Conservation (phyloP, 2,329 filamentous ascomycete species). For the Exophiala calicioides region DNA sequence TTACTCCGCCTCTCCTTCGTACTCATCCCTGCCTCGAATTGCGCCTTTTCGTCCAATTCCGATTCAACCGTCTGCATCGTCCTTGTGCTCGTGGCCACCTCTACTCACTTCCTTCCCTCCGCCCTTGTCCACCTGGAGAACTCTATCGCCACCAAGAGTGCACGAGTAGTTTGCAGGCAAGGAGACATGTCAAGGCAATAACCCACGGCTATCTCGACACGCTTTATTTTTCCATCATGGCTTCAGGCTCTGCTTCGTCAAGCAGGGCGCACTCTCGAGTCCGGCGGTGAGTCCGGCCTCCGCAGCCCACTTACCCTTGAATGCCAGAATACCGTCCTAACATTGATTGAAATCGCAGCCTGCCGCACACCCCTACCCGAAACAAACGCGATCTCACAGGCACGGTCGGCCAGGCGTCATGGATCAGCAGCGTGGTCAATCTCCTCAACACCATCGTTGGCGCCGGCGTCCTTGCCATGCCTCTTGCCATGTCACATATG, state of each 20-base stretch:
- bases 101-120: too few relatives aligned
- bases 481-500: conserved; percentile 93
- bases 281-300: conserved; percentile 68
- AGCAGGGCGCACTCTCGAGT: conserved; percentile 26
- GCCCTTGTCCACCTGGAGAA: too few relatives aligned
- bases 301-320: conserved; percentile 76
- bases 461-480: conserved; percentile 91
- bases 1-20: too few relatives aligned
- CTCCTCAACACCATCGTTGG: conserved; percentile 96
- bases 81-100: too few relatives aligned
- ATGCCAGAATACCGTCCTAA: not conserved
- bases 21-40: too few relatives aligned
- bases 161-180: not conserved
- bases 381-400: conserved; percentile 69
- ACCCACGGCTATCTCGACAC: not conserved
- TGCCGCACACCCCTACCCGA: conserved; percentile 28
- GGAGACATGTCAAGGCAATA: conserved; percentile 5
- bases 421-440: conserved; percentile 90
- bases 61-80: too few relatives aligned
- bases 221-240: conserved; percentile 12
- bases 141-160: too few relatives aligned
- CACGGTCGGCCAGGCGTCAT: conserved; percentile 73
- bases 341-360: conserved; percentile 12
- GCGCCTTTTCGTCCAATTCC: too few relatives aligned
- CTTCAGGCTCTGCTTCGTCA: conserved; percentile 12